A percentile compares a stretch with the other conserved stretches of the same genome.
phyloP scores from a whole-genome alignment of 2,329 filamentous ascomycete genomes.

The Pseudogymnoascus sp. region DNA sequence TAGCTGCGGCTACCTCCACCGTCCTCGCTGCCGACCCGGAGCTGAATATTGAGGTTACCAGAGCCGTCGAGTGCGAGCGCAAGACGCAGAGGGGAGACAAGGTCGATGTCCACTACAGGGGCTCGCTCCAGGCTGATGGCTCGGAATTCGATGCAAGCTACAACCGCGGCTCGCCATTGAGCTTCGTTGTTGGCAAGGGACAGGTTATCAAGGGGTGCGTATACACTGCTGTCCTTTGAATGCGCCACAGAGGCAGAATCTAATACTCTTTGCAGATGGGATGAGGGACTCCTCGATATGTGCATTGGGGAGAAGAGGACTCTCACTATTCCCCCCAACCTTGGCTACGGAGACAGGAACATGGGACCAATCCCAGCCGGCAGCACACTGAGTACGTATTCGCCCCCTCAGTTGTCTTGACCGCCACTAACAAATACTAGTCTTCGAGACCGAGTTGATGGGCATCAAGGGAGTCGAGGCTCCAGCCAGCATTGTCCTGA shows the following conservation, averaged over 20 bases:
- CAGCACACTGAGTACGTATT: constrained; percentile 60
- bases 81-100: constrained; percentile 70
- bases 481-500: constrained; percentile 20
- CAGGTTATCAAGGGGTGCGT: constrained; percentile 82
- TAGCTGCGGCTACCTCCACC: constrained; percentile 22
- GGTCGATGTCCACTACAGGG: constrained; percentile 81
- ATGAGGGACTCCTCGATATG: constrained; percentile 84
- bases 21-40: constrained; percentile 35
- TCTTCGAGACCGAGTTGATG: constrained; percentile 89
- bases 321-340: constrained; percentile 79
- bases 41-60: constrained; percentile 70
- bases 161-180: constrained; percentile 66
- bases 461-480: constrained; percentile 65
- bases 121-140: constrained; percentile 66
- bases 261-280: constrained; percentile 55
- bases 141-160: constrained; percentile 80
- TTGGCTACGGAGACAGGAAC: constrained; percentile 69
- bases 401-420: constrained; percentile 12
- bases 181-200: constrained; percentile 70
- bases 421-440: constrained; percentile 31
- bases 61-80: constrained; percentile 68
- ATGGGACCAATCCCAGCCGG: constrained; percentile 79
- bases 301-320: constrained; percentile 90
- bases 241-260: constrained; percentile 2
- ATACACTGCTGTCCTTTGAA: neutral